Conservation (phyloP, 352 stramenopile species). For the Globisporangium perplexum region DNA sequence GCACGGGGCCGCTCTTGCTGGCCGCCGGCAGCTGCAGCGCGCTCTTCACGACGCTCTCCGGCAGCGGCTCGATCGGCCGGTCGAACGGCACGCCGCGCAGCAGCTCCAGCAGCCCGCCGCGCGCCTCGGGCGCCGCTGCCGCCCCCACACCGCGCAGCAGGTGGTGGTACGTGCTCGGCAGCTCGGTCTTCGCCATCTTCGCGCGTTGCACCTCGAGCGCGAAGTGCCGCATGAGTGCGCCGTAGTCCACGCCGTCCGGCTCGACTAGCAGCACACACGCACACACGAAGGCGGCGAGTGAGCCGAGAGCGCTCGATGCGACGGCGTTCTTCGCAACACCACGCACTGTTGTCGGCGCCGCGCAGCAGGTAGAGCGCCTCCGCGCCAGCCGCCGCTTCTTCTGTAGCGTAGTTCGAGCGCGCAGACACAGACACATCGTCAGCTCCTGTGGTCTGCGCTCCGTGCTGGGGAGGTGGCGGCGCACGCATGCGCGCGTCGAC, state of each 20-base stretch:
- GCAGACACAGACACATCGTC: not conserved
- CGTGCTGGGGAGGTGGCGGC: too few species aligned
- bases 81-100: conserved; percentile 74
- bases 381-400: conserved; percentile 11
- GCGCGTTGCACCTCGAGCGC: conserved; percentile 51
- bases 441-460: not conserved
- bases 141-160: conserved; percentile 64
- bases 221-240: conserved; percentile 58
- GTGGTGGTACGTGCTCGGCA: conserved; percentile 70
- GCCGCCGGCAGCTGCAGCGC: conserved; percentile 57
- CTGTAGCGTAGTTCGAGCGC: too few species aligned
- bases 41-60: conserved; percentile 66
- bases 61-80: conserved; percentile 66
- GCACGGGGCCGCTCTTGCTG: conserved; percentile 47
- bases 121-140: conserved; percentile 29
- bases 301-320: not conserved
- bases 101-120: conserved; percentile 51
- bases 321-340: not conserved
- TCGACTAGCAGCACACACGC: conserved; percentile 40
- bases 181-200: conserved; percentile 52
- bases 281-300: not conserved
- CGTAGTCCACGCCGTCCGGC: conserved; percentile 50
- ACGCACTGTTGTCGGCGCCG: conserved; percentile 51
- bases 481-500: too few species aligned
- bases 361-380: conserved; percentile 57